phyloP scores from a whole-genome alignment of 352 stramenopile species.

The Pythium rhizo-oryzae region DNA sequence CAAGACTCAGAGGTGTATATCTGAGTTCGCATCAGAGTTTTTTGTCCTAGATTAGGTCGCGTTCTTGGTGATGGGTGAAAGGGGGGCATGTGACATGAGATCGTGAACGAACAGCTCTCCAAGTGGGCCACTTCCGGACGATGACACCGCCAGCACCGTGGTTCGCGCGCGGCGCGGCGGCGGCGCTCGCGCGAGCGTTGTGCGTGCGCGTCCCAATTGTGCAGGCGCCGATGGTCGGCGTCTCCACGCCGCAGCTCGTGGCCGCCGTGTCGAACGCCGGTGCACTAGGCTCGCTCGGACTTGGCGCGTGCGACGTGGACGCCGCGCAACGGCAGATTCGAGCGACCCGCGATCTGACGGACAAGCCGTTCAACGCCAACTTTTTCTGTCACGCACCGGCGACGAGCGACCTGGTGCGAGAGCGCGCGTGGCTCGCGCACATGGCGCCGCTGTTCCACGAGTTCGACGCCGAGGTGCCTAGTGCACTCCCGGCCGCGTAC shows the following conservation, averaged over 20 bases:
- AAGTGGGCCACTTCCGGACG: not conserved
- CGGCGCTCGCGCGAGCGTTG: conserved; percentile 25
- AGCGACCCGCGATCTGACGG: conserved; percentile 33
- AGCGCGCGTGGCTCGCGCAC: conserved; percentile 39
- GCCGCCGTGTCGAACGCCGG: conserved; percentile 42
- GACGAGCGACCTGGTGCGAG: conserved; percentile 14
- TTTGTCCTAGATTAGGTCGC: too few relatives aligned
- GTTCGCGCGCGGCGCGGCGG: conserved; percentile 15
- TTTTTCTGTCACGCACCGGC: conserved; percentile 54
- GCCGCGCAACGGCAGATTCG: conserved; percentile 36
- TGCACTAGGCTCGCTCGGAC: conserved; percentile 52
- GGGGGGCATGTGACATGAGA: not conserved
- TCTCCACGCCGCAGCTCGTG: conserved; percentile 40
- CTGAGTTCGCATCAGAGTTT: too few relatives aligned
- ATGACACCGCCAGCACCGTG: not conserved
- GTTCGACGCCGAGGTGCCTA: conserved; percentile 26
- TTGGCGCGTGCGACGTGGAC: conserved; percentile 34
- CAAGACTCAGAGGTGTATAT: too few relatives aligned
- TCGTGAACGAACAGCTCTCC: not conserved
- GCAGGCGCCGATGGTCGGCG: conserved; percentile 58
- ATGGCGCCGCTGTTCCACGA: conserved; percentile 44
- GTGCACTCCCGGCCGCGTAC: conserved; percentile 24
- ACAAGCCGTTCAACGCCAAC: conserved; percentile 57
- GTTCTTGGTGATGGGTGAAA: too few relatives aligned
- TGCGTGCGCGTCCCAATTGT: conserved; percentile 33